Evolutionary conservation across 805 yeast species (phyloP).

Genomic region (Schizosaccharomyces osmophilus): DNA sequence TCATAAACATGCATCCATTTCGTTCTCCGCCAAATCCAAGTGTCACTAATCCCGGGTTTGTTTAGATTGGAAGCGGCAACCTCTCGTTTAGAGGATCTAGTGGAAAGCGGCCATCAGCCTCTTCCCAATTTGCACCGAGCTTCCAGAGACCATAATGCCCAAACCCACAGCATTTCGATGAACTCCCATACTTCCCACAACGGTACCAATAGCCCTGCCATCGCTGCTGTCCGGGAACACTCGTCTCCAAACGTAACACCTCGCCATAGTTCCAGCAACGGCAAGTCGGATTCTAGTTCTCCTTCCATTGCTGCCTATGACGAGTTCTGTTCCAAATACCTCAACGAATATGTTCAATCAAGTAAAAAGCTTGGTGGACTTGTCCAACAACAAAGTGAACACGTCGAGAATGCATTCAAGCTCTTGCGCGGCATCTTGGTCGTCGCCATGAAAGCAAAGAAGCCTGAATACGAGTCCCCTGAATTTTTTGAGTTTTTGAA

Average conservation of each 20-base stretch:
- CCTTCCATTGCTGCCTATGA: background rate
- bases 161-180: background rate
- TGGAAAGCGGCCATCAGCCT: slow-evolving; percentile 47
- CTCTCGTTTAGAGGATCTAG: slow-evolving; percentile 71
- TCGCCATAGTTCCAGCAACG: background rate
- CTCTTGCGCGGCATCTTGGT: slow-evolving; percentile 34
- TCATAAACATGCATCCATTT: background rate
- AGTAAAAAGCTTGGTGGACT: background rate
- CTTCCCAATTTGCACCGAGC: slow-evolving; percentile 10
- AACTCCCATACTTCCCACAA: background rate
- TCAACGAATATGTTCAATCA: background rate
- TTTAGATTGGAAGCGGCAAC: slow-evolving; percentile 72
- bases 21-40: background rate
- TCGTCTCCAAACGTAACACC: background rate
- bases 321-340: background rate
- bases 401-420: slow-evolving; percentile 29
- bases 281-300: background rate
- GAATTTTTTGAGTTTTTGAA: slow-evolving; percentile 29
- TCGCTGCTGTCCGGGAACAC: background rate
- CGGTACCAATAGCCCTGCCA: background rate
- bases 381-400: background rate
- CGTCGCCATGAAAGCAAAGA: slow-evolving; percentile 33
- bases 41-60: slow-evolving; percentile 4
- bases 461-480: slow-evolving; percentile 25
- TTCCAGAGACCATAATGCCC: slow-evolving; percentile 1